phyloP scores from a whole-genome alignment of 768 basidiomycete genomes.

The Hericium coralloides region DNA sequence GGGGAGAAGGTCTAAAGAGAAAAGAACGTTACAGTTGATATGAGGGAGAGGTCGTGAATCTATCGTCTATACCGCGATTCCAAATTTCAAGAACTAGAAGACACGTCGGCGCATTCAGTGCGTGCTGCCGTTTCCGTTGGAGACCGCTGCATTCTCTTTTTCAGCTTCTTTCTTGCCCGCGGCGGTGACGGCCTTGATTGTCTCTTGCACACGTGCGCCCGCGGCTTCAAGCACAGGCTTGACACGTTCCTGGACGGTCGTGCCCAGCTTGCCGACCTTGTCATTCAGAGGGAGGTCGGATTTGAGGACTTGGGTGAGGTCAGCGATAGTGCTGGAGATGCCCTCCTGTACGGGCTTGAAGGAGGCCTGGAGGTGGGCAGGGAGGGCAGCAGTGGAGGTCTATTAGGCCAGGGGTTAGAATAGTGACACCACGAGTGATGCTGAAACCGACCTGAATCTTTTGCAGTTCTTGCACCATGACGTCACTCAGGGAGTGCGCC shows the following conservation, averaged over 20 bases:
- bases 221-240: slow-evolving; percentile 48
- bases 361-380: slow-evolving; percentile 45
- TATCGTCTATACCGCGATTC: background rate
- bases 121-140: slow-evolving; percentile 10
- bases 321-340: slow-evolving; percentile 40
- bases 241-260: slow-evolving; percentile 53
- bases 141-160: background rate
- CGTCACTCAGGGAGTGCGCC: slow-evolving; percentile 53
- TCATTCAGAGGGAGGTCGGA: slow-evolving; percentile 53
- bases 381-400: slow-evolving; percentile 42
- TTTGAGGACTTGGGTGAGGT: slow-evolving; percentile 45
- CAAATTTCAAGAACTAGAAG: background rate
- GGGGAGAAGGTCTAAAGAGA: background rate
- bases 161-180: background rate
- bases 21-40: background rate
- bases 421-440: background rate
- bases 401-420: slow-evolving; percentile 16
- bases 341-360: slow-evolving; percentile 52
- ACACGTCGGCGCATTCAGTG: slow-evolving; percentile 3
- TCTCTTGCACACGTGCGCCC: slow-evolving; percentile 21
- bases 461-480: slow-evolving; percentile 57
- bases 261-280: slow-evolving; percentile 46
- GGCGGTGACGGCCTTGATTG: slow-evolving; percentile 17
- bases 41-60: background rate
- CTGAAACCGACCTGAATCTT: slow-evolving; percentile 36